These are phyloP conservation scores for Endotrypanum monterogeii DNA, from an alignment of 208 protist genomes.

Conservation along the genomic window DNA sequence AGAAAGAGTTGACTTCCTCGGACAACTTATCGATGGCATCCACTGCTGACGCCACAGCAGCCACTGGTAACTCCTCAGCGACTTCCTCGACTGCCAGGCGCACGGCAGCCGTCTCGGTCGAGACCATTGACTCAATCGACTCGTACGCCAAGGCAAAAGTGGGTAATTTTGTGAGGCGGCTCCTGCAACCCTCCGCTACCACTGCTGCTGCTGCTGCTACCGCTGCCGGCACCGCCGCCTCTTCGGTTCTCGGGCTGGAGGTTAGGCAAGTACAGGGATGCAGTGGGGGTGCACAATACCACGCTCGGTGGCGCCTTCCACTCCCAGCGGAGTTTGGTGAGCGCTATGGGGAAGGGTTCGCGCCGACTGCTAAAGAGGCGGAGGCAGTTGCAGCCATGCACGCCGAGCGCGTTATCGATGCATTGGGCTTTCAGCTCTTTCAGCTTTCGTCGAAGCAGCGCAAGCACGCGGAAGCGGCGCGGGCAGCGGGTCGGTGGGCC, in stretches of 20 bases:
- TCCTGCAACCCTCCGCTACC: constrained; percentile 7
- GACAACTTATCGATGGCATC: background rate
- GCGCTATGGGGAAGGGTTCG: constrained; percentile 80
- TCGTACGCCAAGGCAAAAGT: constrained; percentile 76
- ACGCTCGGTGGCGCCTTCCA: constrained; percentile 64
- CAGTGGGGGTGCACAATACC: constrained; percentile 34
- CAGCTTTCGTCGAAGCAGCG: constrained; percentile 77
- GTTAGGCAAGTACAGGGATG: constrained; percentile 63
- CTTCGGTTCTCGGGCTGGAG: constrained; percentile 24
- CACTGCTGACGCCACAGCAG: background rate
- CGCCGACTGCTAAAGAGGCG: constrained; percentile 64
- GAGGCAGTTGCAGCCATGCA: constrained; percentile 85
- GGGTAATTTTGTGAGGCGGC: constrained; percentile 59
- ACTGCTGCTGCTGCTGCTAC: background rate
- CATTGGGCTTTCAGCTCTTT: constrained; percentile 80
- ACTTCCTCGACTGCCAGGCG: background rate
- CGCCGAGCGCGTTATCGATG: constrained; percentile 84
- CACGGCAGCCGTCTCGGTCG: constrained; percentile 11
- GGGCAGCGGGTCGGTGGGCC: constrained; percentile 64
- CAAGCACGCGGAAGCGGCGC: constrained; percentile 73
- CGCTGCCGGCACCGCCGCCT: background rate
- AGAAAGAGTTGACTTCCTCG: background rate
- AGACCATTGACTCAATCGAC: constrained; percentile 55
- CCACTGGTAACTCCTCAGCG: background rate
- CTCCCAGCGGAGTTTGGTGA: constrained; percentile 72